Evolutionary conservation across 2,329 filamentous ascomycete genomes (phyloP).

Genomic region (Aspergillus sp.): DNA sequence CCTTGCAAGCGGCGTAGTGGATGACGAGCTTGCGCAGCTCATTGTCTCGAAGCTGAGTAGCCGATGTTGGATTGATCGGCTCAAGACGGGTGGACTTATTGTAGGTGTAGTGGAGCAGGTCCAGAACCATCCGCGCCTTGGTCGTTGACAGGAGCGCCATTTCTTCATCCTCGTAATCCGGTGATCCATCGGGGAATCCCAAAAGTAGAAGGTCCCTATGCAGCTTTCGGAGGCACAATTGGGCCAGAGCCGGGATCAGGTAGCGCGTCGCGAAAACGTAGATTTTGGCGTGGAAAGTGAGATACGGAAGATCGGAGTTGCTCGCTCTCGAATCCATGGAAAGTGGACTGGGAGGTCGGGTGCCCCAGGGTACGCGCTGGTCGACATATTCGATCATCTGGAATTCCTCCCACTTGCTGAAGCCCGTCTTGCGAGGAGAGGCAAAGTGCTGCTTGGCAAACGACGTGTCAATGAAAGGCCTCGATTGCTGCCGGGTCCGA

Average conservation of each 20-base stretch:
- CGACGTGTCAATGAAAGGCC: slow-evolving; percentile 28
- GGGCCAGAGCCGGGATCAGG: slow-evolving; percentile 35
- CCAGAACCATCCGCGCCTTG: slow-evolving; percentile 31
- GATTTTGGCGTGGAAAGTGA: slow-evolving; percentile 40
- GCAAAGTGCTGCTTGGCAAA: slow-evolving; percentile 31
- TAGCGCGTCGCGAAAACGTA: slow-evolving; percentile 41
- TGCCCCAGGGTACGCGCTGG: slow-evolving; percentile 2
- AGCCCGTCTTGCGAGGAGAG: slow-evolving; percentile 22
- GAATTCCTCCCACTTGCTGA: slow-evolving; percentile 38
- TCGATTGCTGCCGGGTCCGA: too few relatives aligned
- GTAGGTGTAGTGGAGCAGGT: slow-evolving; percentile 36
- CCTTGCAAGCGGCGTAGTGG: slow-evolving; percentile 37
- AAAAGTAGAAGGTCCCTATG: slow-evolving; percentile 32
- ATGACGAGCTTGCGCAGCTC: slow-evolving; percentile 36
- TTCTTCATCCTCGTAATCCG: slow-evolving; percentile 14
- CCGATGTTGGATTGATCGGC: slow-evolving; percentile 30
- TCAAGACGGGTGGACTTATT: slow-evolving; percentile 35
- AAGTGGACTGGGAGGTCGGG: too few relatives aligned
- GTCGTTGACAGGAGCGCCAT: slow-evolving; percentile 18
- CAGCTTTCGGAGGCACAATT: slow-evolving; percentile 36
- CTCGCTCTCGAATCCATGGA: slow-evolving; percentile 4
- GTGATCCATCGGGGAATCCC: slow-evolving; percentile 11
- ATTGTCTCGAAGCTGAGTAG: slow-evolving; percentile 33
- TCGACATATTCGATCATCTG: slow-evolving; percentile 29
- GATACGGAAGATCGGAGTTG: slow-evolving; percentile 28